Conservation (phyloP, 768 basidiomycete genomes). For the Clathrus columnatus region DNA sequence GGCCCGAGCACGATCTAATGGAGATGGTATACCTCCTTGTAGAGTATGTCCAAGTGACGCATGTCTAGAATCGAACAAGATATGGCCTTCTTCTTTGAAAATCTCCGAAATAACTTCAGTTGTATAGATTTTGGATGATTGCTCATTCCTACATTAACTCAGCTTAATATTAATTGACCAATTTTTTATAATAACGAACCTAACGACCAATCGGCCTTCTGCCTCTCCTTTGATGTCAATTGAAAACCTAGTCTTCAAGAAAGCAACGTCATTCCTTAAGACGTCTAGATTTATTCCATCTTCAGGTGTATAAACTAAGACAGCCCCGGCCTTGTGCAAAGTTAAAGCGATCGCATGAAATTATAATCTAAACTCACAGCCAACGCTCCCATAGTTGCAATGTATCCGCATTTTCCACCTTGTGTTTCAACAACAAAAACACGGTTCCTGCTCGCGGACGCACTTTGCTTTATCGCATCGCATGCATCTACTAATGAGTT, state of each 20-base stretch:
- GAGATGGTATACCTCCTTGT: conserved; percentile 93
- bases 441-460: conserved; percentile 88
- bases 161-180: neutral
- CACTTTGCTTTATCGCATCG: conserved; percentile 98
- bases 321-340: conserved; percentile 70
- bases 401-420: conserved; percentile 92
- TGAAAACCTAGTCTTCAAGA: conserved; percentile 75
- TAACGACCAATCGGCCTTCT: conserved; percentile 89
- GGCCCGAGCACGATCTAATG: conserved; percentile 86
- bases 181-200: conserved; percentile 38
- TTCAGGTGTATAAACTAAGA: conserved; percentile 91
- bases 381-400: conserved; percentile 90
- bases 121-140: conserved; percentile 79
- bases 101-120: conserved; percentile 90
- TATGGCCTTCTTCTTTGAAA: conserved; percentile 88
- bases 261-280: conserved; percentile 77
- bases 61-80: conserved; percentile 86
- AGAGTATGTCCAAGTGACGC: conserved; percentile 97
- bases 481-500: conserved; percentile 97
- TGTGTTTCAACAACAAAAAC: conserved; percentile 99
- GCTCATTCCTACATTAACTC: conserved; percentile 60
- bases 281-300: conserved; percentile 75
- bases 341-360: neutral
- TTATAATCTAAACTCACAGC: conserved; percentile 51
- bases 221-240: conserved; percentile 83